Base-by-base conservation (phyloP, 208 protist genomes). In the Acanthamoeba healyi region DNA sequence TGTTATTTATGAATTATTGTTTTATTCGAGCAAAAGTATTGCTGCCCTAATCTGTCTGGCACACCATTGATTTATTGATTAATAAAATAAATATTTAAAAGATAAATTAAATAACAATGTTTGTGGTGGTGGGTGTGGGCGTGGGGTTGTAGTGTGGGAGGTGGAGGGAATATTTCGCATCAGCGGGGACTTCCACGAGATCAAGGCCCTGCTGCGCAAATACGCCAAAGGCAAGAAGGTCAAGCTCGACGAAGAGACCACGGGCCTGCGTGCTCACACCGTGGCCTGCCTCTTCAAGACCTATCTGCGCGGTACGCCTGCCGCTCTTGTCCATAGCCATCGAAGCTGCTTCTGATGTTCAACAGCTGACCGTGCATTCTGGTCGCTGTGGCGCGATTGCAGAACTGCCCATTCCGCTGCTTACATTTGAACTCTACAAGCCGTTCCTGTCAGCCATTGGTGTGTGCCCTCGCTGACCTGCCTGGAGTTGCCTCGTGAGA, bases 371-470 rank as follows among this genome's bases (percentile, higher is more conserved):
- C n/a, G n/a, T n/a, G n/a, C n/a, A n/a, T n/a, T n/a, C n/a, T n/a
- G n/a, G n/a, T n/a, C n/a, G n/a, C n/a, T n/a, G n/a, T n/a, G n/a
- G n/a, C n/a, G n/a, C n/a, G n/a, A n/a, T n/a, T n/a, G n/a, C 74
- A 86, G 74, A 86, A 26, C 32, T 86, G 38, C 74, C 74, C 34
- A 86, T 86, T 54, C 74, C 74, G 34, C 74, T 86, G 40, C 42
- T 86, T 9, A 86, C 74, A 2, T 86, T 86, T 22, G 74, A 86
- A 26, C 46, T 86, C n/a, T 86, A 86, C 74, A 29, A 46, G 46
- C 26, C 42, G 38, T 86, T 86, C 46, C 38, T 86, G 9, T 46
- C 74, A 1, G 74, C 46, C 26, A 86, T 86, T 19, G 26, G 74
- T 86, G 26, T 24, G 19, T n/a, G 67, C 38, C 24, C 67, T n/a